Base-by-base conservation (phyloP, 1,284 basidiomycete species). In the Volvariella surrecta region DNA sequence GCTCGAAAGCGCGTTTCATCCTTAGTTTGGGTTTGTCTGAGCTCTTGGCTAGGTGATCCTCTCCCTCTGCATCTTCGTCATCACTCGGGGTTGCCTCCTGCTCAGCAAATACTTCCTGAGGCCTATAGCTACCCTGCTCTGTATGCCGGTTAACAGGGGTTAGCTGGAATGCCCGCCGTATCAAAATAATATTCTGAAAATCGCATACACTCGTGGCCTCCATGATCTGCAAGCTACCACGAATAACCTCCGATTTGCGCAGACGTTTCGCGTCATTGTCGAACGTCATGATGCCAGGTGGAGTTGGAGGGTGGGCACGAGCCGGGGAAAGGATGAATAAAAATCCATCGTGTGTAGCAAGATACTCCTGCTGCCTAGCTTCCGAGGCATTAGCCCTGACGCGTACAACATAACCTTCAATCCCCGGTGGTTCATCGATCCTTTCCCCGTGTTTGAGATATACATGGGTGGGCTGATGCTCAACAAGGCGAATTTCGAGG, bases 331-430 rank as follows among this genome's bases (percentile, higher is more conserved):
- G 54, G 9, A 76, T 66, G 61, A 89, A 91, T 16, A 92, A 60
- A 54, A 77, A 76, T 2, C 85, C 82, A 44, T 83, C 75, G 54
- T 92, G 86, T 4, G 78, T 79, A 21, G 73, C 66, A 15, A 93
- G 65, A 61, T 92, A 93, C 4, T 85, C 56, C 6, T 71, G 65
- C 40, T 81, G 77, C 47, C 72, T 77, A 21, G 63, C 58, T 49
- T 81, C 77, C 24, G 75, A 71, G 13, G 44, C 24, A 44, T 76
- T 77, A 0, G 77, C 70, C 48, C 73, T 76, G 54, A 90, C 73
- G 42, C 83, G 79, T 45, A 85, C 74, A 28, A 90, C 61, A 59
- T 84, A 92, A 1, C 89, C 89, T 60, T 93, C 89, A 37, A 92
- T 64, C 1, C 76, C 73, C 0, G 79, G 76, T 1, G 89, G 89